Evolutionary conservation across 495 filamentous ascomycete species (phyloP).

Genomic region (Penicillium canescens): DNA sequence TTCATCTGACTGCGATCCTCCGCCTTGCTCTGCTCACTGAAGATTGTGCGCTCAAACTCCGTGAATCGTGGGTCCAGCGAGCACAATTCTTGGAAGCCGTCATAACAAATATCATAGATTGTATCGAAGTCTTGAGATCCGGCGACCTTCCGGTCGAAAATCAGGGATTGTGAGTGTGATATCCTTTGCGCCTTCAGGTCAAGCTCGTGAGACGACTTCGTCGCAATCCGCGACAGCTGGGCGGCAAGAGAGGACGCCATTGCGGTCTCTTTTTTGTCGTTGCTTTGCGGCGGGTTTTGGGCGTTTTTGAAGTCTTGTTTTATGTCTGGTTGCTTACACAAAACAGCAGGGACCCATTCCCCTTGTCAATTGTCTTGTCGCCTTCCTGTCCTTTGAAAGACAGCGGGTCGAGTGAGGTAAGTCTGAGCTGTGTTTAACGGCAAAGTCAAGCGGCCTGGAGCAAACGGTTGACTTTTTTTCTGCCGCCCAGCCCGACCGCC

Average conservation of each 20-base stretch:
- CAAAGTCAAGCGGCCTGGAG: neutral
- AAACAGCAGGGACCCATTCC: constrained; percentile 22
- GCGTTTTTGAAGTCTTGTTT: neutral
- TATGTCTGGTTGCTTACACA: constrained; percentile 14
- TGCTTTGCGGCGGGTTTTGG: neutral
- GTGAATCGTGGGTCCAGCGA: constrained; percentile 75
- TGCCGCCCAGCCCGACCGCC: constrained; percentile 6
- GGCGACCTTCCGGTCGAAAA: constrained; percentile 82
- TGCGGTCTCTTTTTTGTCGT: constrained; percentile 15
- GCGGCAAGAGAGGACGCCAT: constrained; percentile 79
- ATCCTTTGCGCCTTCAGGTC: constrained; percentile 88
- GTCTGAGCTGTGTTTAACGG: neutral
- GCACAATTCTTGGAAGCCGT: constrained; percentile 90
- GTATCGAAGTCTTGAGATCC: constrained; percentile 84
- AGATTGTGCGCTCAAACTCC: constrained; percentile 69
- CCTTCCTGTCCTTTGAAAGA: constrained; percentile 2
- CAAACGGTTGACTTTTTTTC: constrained; percentile 16
- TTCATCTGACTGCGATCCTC: constrained; percentile 87
- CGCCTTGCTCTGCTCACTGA: constrained; percentile 86
- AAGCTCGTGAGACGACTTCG: constrained; percentile 73
- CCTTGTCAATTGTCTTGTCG: constrained; percentile 1
- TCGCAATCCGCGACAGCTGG: constrained; percentile 79
- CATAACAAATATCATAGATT: constrained; percentile 79
- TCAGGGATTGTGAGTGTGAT: constrained; percentile 84
- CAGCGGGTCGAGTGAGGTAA: constrained; percentile 1